These are phyloP conservation scores for Debaryomyces sp. DNA, from an alignment of 1,139 yeast species.

Conservation along the genomic window DNA sequence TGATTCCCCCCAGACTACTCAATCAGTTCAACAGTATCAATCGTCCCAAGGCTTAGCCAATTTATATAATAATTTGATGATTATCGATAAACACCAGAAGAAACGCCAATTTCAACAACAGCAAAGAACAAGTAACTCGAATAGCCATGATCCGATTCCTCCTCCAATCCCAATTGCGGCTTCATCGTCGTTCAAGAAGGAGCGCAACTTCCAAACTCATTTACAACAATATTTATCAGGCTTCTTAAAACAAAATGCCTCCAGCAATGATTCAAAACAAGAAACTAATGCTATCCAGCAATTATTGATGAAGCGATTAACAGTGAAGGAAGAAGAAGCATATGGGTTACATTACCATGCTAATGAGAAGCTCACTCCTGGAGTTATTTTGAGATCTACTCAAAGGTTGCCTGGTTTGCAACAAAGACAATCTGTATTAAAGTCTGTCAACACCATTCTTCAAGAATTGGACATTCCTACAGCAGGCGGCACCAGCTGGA, in stretches of 20 bases:
- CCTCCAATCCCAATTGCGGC: slow-evolving; percentile 63
- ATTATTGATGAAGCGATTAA: slow-evolving; percentile 56
- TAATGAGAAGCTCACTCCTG: slow-evolving; percentile 71
- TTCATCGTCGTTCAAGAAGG: slow-evolving; percentile 53
- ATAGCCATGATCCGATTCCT: slow-evolving; percentile 52
- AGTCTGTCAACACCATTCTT: slow-evolving; percentile 70
- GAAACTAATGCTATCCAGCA: slow-evolving; percentile 46
- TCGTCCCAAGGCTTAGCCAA: slow-evolving; percentile 91
- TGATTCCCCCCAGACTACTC: slow-evolving; percentile 87
- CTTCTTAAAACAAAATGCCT: slow-evolving; percentile 37
- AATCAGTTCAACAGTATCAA: slow-evolving; percentile 73
- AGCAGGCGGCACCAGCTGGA: slow-evolving; percentile 52
- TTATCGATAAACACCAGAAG: slow-evolving; percentile 66
- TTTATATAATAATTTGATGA: slow-evolving; percentile 77
- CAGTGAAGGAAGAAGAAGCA: slow-evolving; percentile 80
- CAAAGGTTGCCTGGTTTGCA: slow-evolving; percentile 50
- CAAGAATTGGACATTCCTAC: slow-evolving; percentile 80
- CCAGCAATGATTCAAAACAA: slow-evolving; percentile 26
- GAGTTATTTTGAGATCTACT: slow-evolving; percentile 79
- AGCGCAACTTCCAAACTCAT: slow-evolving; percentile 54
- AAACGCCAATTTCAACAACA: slow-evolving; percentile 46
- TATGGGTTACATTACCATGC: slow-evolving; percentile 84
- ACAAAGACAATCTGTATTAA: slow-evolving; percentile 64
- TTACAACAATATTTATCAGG: slow-evolving; percentile 48
- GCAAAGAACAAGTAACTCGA: slow-evolving; percentile 37